Conservation (phyloP, 2,329 filamentous ascomycete genomes). For the Blumeriella jaapii region DNA sequence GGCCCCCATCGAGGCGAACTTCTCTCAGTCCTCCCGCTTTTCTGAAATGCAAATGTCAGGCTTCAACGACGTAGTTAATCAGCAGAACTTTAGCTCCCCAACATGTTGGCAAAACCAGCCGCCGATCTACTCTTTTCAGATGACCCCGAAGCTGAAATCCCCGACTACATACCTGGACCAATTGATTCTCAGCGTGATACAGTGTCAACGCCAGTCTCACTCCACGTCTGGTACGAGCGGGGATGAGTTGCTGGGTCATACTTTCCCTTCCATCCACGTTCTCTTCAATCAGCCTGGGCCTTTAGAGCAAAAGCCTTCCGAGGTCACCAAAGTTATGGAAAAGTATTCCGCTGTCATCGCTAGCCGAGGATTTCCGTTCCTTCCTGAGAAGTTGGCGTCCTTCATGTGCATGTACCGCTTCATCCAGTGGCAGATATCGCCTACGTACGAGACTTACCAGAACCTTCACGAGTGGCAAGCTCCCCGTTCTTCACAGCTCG, state of each 20-base stretch:
- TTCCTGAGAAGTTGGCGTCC: slow-evolving; percentile 23
- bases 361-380: slow-evolving; percentile 19
- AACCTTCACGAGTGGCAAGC: slow-evolving; percentile 23
- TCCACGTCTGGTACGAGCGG: slow-evolving; percentile 12
- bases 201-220: slow-evolving; percentile 20
- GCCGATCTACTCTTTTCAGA: slow-evolving; percentile 19
- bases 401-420: slow-evolving; percentile 27
- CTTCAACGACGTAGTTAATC: slow-evolving; percentile 19
- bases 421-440: slow-evolving; percentile 24
- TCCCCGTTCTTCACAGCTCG: slow-evolving; percentile 16
- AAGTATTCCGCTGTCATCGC: slow-evolving; percentile 21
- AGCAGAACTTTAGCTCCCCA: slow-evolving; percentile 8
- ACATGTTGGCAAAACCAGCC: slow-evolving; percentile 25
- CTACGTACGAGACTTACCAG: slow-evolving; percentile 17
- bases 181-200: slow-evolving; percentile 22
- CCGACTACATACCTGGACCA: slow-evolving; percentile 22
- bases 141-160: slow-evolving; percentile 24
- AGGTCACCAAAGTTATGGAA: slow-evolving; percentile 20
- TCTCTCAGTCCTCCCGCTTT: slow-evolving; percentile 21
- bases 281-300: slow-evolving; percentile 20
- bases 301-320: slow-evolving; percentile 14
- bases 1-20: slow-evolving; percentile 22
- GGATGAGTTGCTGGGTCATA: slow-evolving; percentile 15
- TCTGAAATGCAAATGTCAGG: slow-evolving; percentile 15
- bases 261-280: slow-evolving; percentile 22